phyloP scores from a whole-genome alignment of 805 yeast genomes.

The Priceomyces haplophilus region DNA sequence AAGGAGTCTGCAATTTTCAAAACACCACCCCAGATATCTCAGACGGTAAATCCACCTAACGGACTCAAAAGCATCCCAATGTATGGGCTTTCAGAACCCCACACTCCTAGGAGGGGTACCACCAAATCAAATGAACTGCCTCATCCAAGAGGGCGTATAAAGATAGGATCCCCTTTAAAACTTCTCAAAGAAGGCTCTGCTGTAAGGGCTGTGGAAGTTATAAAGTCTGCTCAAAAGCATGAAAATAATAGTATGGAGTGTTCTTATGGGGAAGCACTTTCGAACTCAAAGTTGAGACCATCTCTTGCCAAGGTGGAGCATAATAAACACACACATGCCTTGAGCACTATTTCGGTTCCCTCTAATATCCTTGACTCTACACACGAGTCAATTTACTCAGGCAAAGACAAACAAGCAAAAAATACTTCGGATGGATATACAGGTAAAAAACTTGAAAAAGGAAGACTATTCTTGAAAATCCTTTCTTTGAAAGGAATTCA shows the following conservation, averaged over 20 bases:
- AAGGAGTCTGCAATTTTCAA: slow-evolving; percentile 19
- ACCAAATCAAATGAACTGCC: not conserved
- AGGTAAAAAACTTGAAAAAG: slow-evolving; percentile 29
- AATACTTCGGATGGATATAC: not conserved
- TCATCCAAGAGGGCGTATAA: slow-evolving; percentile 23
- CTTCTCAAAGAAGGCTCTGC: slow-evolving; percentile 28
- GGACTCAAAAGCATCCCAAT: not conserved
- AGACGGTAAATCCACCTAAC: not conserved
- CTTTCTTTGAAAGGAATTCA: slow-evolving; percentile 43
- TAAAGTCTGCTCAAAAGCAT: slow-evolving; percentile 4
- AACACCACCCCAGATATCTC: slow-evolving; percentile 23
- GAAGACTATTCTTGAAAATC: slow-evolving; percentile 53
- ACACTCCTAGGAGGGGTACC: not conserved
- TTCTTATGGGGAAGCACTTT: slow-evolving; percentile 18
- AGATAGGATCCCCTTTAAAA: slow-evolving; percentile 39
- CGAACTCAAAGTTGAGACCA: slow-evolving; percentile 22
- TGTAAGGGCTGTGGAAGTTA: slow-evolving; percentile 23
- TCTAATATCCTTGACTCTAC: slow-evolving; percentile 10
- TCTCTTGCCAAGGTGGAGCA: slow-evolving; percentile 5
- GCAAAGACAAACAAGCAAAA: slow-evolving; percentile 3
- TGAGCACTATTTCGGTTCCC: slow-evolving; percentile 35
- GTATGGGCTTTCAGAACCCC: not conserved
- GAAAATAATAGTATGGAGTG: not conserved
- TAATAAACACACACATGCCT: slow-evolving; percentile 13
- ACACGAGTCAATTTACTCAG: slow-evolving; percentile 7